These are phyloP conservation scores for Vigna mungo DNA, from an alignment of 306 rosid genomes.

Conservation along the genomic window DNA sequence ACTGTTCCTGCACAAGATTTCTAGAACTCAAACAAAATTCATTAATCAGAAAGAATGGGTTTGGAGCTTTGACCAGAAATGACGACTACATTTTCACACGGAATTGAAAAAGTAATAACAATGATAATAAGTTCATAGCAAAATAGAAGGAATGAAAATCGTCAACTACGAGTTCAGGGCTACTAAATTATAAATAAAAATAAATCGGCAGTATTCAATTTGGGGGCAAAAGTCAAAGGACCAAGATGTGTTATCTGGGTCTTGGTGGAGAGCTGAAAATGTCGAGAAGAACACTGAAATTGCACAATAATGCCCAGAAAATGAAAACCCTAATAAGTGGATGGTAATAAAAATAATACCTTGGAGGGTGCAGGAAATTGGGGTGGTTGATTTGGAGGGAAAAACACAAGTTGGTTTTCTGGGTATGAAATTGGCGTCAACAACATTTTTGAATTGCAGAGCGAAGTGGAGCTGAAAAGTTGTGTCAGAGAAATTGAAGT, in stretches of 20 bases:
- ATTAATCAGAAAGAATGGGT: slow-evolving; percentile 1
- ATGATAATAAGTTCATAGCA: not conserved
- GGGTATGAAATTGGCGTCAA: slow-evolving; percentile 49
- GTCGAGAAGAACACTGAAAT: not conserved
- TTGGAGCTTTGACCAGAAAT: slow-evolving; percentile 9
- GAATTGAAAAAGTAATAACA: not conserved
- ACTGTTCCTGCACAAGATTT: slow-evolving; percentile 62
- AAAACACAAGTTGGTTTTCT: slow-evolving; percentile 45
- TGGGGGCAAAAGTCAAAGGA: not conserved
- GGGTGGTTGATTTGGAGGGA: slow-evolving; percentile 50
- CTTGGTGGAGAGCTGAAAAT: not conserved
- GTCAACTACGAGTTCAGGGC: not conserved
- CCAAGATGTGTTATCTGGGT: not conserved
- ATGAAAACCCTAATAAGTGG: slow-evolving; percentile 41
- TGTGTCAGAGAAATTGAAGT: not conserved
- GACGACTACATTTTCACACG: not conserved
- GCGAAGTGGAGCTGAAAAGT: no score
- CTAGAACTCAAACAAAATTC: slow-evolving; percentile 20
- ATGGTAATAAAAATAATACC: slow-evolving; percentile 49
- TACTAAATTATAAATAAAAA: not conserved
- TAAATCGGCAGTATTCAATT: not conserved
- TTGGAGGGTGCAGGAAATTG: slow-evolving; percentile 65
- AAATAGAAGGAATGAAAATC: not conserved
- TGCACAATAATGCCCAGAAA: not conserved
- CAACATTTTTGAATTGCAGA: slow-evolving; percentile 48